Conservation (phyloP, 441 rosid species). For the Bruguiera hainesii region DNA sequence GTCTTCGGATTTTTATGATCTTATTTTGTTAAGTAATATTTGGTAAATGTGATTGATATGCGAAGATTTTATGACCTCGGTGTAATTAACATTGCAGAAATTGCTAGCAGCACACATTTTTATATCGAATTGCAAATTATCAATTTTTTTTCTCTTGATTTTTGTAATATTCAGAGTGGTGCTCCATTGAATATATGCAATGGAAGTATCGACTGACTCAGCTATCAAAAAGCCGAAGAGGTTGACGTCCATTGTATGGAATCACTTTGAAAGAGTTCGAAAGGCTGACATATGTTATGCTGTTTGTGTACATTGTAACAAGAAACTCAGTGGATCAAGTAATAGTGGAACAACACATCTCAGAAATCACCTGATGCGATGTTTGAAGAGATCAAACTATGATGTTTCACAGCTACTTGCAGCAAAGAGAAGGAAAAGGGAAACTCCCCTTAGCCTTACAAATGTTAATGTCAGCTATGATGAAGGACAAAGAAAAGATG, state of each 20-base stretch:
- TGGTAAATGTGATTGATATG: slow-evolving; percentile 2
- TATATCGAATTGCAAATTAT: no score
- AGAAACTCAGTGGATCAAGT: slow-evolving; percentile 96
- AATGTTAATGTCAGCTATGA: slow-evolving; percentile 51
- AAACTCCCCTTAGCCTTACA: slow-evolving; percentile 46
- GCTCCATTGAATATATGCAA: slow-evolving; percentile 33
- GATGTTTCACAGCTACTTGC: slow-evolving; percentile 81
- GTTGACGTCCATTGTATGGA: slow-evolving; percentile 94
- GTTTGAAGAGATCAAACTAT: slow-evolving; percentile 75
- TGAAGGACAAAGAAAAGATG: slow-evolving; percentile 69
- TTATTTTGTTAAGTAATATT: neutral
- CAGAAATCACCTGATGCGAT: slow-evolving; percentile 89
- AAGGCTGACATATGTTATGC: slow-evolving; percentile 90
- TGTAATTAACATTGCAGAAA: neutral
- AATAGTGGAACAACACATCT: slow-evolving; percentile 98
- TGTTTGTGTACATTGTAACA: slow-evolving; percentile 84
- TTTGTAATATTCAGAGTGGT: slow-evolving; percentile 30
- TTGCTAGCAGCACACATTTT: neutral
- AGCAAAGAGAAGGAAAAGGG: slow-evolving; percentile 76
- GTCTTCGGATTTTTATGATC: neutral
- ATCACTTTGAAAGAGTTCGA: slow-evolving; percentile 89
- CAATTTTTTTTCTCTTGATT: neutral
- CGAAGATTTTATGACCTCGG: slow-evolving; percentile 10
- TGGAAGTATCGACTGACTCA: slow-evolving; percentile 71
- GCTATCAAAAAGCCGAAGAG: slow-evolving; percentile 79